phyloP scores from a whole-genome alignment of 2,329 filamentous ascomycete genomes.

The Pezicula neosporulosa region DNA sequence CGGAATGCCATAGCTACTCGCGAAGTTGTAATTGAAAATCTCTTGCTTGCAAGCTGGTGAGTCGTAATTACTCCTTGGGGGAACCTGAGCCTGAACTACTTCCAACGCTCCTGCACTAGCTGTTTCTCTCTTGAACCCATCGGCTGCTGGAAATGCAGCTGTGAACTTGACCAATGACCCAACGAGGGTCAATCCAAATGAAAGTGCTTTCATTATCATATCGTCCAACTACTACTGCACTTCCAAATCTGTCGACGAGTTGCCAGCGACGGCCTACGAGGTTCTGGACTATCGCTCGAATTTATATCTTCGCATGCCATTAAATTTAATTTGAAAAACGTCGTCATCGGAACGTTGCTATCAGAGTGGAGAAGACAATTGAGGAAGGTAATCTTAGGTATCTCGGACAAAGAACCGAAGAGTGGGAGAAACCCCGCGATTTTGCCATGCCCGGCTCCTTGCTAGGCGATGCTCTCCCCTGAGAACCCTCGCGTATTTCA shows the following conservation, averaged over 20 bases:
- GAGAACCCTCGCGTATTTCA: no score
- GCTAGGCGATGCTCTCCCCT: no score
- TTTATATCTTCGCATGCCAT: background rate
- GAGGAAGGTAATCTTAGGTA: background rate
- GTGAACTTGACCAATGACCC: background rate
- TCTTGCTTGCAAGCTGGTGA: background rate
- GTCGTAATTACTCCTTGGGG: background rate
- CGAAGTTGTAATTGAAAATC: background rate
- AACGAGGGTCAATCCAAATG: background rate
- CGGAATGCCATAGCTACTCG: slow-evolving; percentile 1
- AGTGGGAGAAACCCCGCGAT: background rate
- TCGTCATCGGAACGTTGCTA: background rate
- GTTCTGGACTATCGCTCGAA: background rate
- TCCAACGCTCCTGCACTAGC: background rate
- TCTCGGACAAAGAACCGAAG: background rate
- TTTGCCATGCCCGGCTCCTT: background rate
- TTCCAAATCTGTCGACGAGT: background rate
- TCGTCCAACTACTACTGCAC: background rate
- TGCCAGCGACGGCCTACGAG: no score
- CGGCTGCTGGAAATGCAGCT: background rate
- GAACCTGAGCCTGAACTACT: slow-evolving; percentile 1
- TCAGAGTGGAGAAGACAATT: background rate
- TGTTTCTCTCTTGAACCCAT: background rate
- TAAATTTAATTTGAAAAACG: background rate
- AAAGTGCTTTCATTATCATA: background rate